A percentile compares a stretch with the other conserved stretches of the same genome.
These are phyloP conservation scores for Entomortierella beljakovae DNA, from an alignment of 192 early-diverging fungal genomes.

Conservation along the genomic window DNA sequence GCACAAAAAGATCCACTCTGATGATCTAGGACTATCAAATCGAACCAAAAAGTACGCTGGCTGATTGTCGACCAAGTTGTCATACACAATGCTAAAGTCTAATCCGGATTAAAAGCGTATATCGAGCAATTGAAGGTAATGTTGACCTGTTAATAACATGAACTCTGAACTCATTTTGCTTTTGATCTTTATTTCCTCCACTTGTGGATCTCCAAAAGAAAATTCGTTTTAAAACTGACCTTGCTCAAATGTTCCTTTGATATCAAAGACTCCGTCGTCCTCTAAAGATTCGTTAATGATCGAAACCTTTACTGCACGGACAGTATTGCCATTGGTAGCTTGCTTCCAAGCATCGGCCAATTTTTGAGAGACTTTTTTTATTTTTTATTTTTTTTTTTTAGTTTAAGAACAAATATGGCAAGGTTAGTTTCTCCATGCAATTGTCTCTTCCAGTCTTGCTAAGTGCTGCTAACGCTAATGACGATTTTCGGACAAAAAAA, in stretches of 20 bases:
- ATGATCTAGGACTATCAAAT: slow-evolving; percentile 58
- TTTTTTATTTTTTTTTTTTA: background rate
- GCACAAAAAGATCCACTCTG: slow-evolving; percentile 80
- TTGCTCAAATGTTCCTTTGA: slow-evolving; percentile 59
- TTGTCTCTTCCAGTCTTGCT: background rate
- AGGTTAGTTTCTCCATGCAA: background rate
- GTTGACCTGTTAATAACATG: background rate
- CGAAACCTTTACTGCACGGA: slow-evolving; percentile 61
- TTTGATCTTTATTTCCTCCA: background rate
- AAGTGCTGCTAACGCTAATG: too few relatives aligned
- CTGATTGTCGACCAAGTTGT: slow-evolving; percentile 62
- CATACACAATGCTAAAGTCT: slow-evolving; percentile 65
- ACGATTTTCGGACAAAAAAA: too few relatives aligned
- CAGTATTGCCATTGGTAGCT: slow-evolving; percentile 21
- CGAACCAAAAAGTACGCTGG: slow-evolving; percentile 78
- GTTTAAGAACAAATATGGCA: background rate
- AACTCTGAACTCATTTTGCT: background rate
- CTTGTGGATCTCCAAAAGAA: background rate
- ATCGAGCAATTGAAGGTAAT: background rate
- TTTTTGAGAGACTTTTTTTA: slow-evolving; percentile 29
- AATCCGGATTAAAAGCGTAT: background rate
- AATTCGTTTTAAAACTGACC: slow-evolving; percentile 17
- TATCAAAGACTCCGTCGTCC: slow-evolving; percentile 43
- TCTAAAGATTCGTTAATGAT: slow-evolving; percentile 62
- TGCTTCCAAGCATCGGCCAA: slow-evolving; percentile 40